A percentile compares a stretch with the other conserved stretches of the same genome.
Conservation (phyloP, 2,329 filamentous ascomycete genomes). For the Apiospora rasikravindrae region DNA sequence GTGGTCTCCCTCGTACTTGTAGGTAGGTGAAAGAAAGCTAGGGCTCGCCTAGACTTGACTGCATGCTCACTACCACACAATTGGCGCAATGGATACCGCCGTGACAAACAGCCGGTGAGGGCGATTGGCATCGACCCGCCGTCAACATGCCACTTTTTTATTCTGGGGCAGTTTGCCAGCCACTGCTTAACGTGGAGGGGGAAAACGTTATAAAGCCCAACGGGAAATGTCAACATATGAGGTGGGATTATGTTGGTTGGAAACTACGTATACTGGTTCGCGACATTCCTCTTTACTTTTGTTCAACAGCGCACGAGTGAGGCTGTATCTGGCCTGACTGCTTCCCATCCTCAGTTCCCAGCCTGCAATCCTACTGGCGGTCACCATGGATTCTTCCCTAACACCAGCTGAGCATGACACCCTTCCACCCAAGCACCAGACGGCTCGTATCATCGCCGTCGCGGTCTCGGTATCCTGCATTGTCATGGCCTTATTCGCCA, state of each 20-base stretch:
- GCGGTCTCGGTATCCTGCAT: neutral
- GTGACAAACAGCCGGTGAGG: too few species aligned
- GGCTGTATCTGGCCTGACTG: too few species aligned
- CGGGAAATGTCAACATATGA: too few species aligned
- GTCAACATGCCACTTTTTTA: neutral
- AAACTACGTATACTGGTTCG: neutral
- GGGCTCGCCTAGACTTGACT: neutral
- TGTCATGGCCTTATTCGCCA: neutral
- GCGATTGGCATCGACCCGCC: too few species aligned
- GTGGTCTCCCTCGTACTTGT: neutral
- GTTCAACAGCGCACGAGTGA: neutral
- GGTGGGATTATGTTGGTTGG: too few species aligned
- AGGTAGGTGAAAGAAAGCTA: neutral
- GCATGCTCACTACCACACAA: neutral
- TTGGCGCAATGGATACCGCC: too few species aligned
- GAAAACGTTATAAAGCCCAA: too few species aligned
- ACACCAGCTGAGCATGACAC: neutral
- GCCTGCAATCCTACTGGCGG: neutral
- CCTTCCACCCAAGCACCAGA: neutral
- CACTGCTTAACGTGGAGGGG: too few species aligned
- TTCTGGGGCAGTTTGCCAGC: neutral
- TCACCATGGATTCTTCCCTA: neutral
- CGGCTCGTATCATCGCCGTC: neutral
- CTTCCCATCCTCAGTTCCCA: neutral
- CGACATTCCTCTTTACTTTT: neutral